A percentile compares a stretch with the other conserved stretches of the same genome.
Evolutionary conservation across 768 basidiomycete genomes (phyloP).

Genomic region (Tricholoma matsutake): DNA sequence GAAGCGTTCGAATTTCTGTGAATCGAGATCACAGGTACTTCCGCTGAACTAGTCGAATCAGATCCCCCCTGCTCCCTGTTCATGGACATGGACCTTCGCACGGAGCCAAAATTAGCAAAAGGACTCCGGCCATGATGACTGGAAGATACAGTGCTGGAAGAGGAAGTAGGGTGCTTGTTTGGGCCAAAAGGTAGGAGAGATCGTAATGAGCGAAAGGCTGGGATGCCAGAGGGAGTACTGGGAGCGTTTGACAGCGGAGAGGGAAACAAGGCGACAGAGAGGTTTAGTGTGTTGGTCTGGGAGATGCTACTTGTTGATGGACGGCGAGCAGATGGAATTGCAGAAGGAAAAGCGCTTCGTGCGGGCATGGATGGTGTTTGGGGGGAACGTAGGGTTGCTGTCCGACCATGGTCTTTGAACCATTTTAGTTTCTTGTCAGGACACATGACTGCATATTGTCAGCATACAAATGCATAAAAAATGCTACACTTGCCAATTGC

Average conservation of each 20-base stretch:
- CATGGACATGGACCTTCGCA: conserved; percentile 53
- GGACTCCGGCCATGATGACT: conserved; percentile 28
- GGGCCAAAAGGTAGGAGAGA: conserved; percentile 68
- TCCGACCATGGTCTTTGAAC: no score
- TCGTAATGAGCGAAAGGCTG: conserved; percentile 54
- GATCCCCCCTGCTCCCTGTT: conserved; percentile 41
- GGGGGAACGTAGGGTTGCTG: conserved; percentile 11
- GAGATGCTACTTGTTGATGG: conserved; percentile 21
- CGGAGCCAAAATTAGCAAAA: conserved; percentile 47
- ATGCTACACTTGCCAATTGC: no score
- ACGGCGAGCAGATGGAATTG: conserved; percentile 25
- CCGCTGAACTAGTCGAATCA: conserved; percentile 22
- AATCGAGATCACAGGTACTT: conserved; percentile 38
- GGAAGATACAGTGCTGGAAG: conserved; percentile 21
- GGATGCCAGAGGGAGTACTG: conserved; percentile 11
- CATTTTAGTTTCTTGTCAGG: no score
- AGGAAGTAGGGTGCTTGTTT: conserved; percentile 34
- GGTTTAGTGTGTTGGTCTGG: neutral
- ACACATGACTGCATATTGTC: no score
- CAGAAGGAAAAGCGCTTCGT: conserved; percentile 25
- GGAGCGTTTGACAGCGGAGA: conserved; percentile 3
- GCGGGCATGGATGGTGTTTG: conserved; percentile 13
- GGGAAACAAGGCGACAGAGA: conserved; percentile 3
- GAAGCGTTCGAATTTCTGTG: conserved; percentile 15
- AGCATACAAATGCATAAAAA: no score